phyloP scores from a whole-genome alignment of 768 basidiomycete genomes.

The Asterophora lycoperdoides region DNA sequence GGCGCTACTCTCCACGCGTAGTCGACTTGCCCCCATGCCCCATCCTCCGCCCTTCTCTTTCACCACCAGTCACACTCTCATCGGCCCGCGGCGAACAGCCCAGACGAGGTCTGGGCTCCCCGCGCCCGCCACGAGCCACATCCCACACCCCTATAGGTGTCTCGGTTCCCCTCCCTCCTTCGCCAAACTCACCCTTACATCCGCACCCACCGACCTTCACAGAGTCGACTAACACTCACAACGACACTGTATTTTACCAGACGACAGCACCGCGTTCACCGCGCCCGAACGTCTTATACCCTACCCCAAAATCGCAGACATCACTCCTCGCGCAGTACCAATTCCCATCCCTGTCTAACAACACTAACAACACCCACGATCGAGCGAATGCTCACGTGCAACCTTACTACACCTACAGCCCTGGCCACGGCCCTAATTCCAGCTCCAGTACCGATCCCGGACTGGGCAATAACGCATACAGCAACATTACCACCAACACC shows the following conservation, averaged over 20 bases:
- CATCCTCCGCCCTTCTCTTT: constrained; percentile 10
- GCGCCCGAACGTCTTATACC: constrained; percentile 44
- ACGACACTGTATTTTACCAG: constrained; percentile 61
- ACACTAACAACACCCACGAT: too few species aligned
- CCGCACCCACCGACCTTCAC: constrained; percentile 27
- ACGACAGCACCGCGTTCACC: constrained; percentile 48
- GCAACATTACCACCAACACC: constrained; percentile 12
- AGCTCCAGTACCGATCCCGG: too few species aligned
- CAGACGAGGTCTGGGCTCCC: constrained; percentile 40
- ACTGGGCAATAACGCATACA: constrained; percentile 18
- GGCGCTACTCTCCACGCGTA: constrained; percentile 27
- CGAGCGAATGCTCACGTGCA: too few species aligned
- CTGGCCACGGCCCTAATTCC: too few species aligned
- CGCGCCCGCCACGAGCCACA: constrained; percentile 35
- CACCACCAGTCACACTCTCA: constrained; percentile 16
- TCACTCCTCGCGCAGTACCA: constrained; percentile 41
- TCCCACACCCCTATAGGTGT: constrained; percentile 34
- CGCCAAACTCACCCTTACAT: constrained; percentile 40
- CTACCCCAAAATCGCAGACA: constrained; percentile 36
- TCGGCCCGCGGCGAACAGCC: constrained; percentile 35
- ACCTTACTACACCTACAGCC: too few species aligned
- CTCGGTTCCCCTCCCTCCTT: constrained; percentile 43
- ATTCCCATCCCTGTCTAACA: constrained; percentile 20
- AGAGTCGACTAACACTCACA: constrained; percentile 31
- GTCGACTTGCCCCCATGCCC: constrained; percentile 21